Evolutionary conservation across 768 basidiomycete genomes (phyloP).

Genomic region (Pulveroboletus frians): DNA sequence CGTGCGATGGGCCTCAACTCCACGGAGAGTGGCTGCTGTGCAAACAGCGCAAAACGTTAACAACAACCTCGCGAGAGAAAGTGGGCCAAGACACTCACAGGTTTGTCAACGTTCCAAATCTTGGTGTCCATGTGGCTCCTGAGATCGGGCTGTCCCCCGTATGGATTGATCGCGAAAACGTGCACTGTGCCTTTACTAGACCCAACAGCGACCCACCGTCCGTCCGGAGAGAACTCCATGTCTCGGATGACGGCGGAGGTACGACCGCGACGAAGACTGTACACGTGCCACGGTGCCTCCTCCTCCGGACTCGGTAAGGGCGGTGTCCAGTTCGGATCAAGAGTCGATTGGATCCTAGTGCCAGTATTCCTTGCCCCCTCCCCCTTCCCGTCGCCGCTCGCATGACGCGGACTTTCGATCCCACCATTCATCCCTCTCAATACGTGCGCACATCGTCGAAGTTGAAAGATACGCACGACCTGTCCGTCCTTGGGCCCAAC

Average conservation of each 20-base stretch:
- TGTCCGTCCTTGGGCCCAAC: slow-evolving; percentile 55
- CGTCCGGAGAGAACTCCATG: slow-evolving; percentile 42
- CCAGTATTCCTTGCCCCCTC: slow-evolving; percentile 4
- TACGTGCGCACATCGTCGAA: slow-evolving; percentile 27
- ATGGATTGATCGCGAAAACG: slow-evolving; percentile 72
- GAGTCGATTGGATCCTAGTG: not conserved
- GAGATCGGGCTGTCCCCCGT: slow-evolving; percentile 63
- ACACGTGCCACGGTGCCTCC: slow-evolving; percentile 49
- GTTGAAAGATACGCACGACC: slow-evolving; percentile 44
- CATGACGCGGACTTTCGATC: not conserved
- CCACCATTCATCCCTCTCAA: slow-evolving; percentile 11
- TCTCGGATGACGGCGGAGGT: slow-evolving; percentile 61
- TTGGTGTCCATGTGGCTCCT: slow-evolving; percentile 54
- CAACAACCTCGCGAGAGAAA: not conserved
- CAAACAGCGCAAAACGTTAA: not conserved
- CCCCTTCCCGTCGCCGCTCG: not conserved
- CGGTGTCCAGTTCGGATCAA: slow-evolving; percentile 1
- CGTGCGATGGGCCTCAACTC: slow-evolving; percentile 55
- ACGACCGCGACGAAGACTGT: slow-evolving; percentile 64
- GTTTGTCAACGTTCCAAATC: slow-evolving; percentile 48
- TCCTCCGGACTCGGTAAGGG: slow-evolving; percentile 3
- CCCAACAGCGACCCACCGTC: slow-evolving; percentile 65
- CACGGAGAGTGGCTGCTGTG: slow-evolving; percentile 47
- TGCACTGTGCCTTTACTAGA: slow-evolving; percentile 63
- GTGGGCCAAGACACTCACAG: slow-evolving; percentile 32